These are phyloP conservation scores for Hyphopichia khmerensis DNA, from an alignment of 1,139 yeast genomes.

Conservation along the genomic window DNA sequence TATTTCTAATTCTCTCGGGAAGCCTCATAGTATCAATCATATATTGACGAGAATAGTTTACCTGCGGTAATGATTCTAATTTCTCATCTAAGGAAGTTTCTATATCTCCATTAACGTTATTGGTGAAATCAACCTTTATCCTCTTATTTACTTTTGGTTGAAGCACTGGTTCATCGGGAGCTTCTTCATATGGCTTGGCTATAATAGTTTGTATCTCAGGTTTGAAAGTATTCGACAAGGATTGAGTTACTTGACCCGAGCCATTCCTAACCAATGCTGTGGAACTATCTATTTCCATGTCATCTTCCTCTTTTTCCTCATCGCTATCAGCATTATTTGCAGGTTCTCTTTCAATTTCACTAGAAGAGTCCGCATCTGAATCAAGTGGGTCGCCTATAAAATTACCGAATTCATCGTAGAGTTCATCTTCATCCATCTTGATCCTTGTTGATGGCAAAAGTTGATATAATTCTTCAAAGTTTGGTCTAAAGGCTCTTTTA, in stretches of 20 bases:
- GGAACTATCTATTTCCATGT: conserved; percentile 31
- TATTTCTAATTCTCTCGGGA: conserved; percentile 71
- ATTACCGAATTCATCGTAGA: conserved; percentile 85
- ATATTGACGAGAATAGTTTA: conserved; percentile 64
- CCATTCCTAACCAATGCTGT: background rate
- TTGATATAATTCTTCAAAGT: too few species aligned
- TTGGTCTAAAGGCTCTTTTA: too few species aligned
- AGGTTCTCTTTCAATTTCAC: conserved; percentile 2
- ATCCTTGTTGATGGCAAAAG: too few species aligned
- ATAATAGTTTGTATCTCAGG: conserved; percentile 61
- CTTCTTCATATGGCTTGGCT: conserved; percentile 16
- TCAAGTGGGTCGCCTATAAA: conserved; percentile 54
- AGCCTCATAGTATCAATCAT: conserved; percentile 48
- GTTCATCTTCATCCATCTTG: conserved; percentile 48
- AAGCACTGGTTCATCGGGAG: conserved; percentile 59
- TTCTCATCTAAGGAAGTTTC: conserved; percentile 6
- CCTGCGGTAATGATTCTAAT: conserved; percentile 49
- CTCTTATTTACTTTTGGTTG: conserved; percentile 48
- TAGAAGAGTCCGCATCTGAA: conserved; percentile 40
- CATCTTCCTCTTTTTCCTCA: conserved; percentile 13
- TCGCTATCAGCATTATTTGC: conserved; percentile 15
- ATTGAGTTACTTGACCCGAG: background rate
- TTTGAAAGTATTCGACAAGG: conserved; percentile 40
- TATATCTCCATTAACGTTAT: too few species aligned
- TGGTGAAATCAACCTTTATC: conserved; percentile 44